Evolutionary conservation across 129 eudicot genomes (phyloP).

Genomic region (Lactuca sativa): DNA sequence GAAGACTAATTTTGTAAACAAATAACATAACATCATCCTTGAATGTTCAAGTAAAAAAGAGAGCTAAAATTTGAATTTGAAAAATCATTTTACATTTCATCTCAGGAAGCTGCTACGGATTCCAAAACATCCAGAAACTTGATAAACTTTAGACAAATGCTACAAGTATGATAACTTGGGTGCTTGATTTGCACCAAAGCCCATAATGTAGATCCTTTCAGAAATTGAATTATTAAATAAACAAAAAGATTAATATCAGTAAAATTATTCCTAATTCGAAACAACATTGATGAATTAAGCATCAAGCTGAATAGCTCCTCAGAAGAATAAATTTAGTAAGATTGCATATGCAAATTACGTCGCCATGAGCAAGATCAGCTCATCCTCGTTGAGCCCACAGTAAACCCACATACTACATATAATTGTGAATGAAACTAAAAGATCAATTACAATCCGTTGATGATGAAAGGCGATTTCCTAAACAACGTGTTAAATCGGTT

Average conservation of each 20-base stretch:
- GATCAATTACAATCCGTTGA: background rate
- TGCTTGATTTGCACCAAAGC: constrained; percentile 9
- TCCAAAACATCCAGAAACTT: background rate
- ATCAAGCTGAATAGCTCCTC: background rate
- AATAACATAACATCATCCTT: background rate
- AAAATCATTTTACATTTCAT: background rate
- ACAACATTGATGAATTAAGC: constrained; percentile 1
- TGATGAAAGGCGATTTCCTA: constrained; percentile 10
- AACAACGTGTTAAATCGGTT: constrained; percentile 8
- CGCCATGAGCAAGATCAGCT: constrained; percentile 21
- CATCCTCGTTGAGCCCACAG: background rate
- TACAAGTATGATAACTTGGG: constrained; percentile 15
- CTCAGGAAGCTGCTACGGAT: background rate
- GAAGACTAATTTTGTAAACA: background rate
- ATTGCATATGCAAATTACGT: constrained; percentile 6
- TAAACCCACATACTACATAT: background rate
- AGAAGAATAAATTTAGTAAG: constrained; percentile 6
- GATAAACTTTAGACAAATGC: constrained; percentile 1
- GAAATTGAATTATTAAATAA: background rate
- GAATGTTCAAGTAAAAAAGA: constrained; percentile 7
- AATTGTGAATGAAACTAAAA: background rate
- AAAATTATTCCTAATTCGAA: background rate
- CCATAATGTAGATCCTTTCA: constrained; percentile 7
- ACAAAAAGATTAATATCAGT: constrained; percentile 3
- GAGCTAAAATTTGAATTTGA: background rate